Evolutionary conservation across 768 basidiomycete species (phyloP).

Genomic region (Mycena chlorophos): DNA sequence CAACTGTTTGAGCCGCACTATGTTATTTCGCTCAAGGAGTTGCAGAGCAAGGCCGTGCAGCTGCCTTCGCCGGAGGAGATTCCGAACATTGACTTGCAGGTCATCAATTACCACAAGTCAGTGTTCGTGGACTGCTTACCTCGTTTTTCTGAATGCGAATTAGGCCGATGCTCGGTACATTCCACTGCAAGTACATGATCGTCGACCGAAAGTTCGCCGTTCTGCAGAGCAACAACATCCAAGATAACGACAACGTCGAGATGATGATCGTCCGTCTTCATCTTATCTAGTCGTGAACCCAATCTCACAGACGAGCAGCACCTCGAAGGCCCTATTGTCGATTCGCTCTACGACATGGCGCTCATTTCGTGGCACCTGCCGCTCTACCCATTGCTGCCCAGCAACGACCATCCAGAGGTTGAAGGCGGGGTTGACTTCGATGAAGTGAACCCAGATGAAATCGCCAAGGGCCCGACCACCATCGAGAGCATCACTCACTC

Average conservation of each 20-base stretch:
- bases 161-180: slow-evolving; percentile 53
- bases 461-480: slow-evolving; percentile 14
- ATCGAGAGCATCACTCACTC: slow-evolving; percentile 18
- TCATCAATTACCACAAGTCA: slow-evolving; percentile 54
- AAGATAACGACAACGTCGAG: slow-evolving; percentile 40
- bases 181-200: slow-evolving; percentile 71
- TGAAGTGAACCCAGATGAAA: slow-evolving; percentile 22
- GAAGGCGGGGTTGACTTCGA: slow-evolving; percentile 38
- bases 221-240: slow-evolving; percentile 69
- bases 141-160: too few relatives aligned
- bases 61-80: slow-evolving; percentile 57
- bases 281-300: slow-evolving; percentile 31
- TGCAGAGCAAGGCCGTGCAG: slow-evolving; percentile 45
- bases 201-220: slow-evolving; percentile 68
- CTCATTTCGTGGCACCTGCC: slow-evolving; percentile 59
- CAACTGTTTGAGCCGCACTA: slow-evolving; percentile 49
- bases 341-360: slow-evolving; percentile 68
- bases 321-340: slow-evolving; percentile 69
- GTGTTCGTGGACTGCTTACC: too few relatives aligned
- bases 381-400: slow-evolving; percentile 47
- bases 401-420: slow-evolving; percentile 32
- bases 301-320: slow-evolving; percentile 33
- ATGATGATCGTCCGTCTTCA: slow-evolving; percentile 1
- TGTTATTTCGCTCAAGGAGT: slow-evolving; percentile 45
- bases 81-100: slow-evolving; percentile 59